A percentile compares a stretch with the other conserved stretches of the same genome.
Conservation (phyloP, 805 yeast genomes). For the Kuraishia hungarica region DNA sequence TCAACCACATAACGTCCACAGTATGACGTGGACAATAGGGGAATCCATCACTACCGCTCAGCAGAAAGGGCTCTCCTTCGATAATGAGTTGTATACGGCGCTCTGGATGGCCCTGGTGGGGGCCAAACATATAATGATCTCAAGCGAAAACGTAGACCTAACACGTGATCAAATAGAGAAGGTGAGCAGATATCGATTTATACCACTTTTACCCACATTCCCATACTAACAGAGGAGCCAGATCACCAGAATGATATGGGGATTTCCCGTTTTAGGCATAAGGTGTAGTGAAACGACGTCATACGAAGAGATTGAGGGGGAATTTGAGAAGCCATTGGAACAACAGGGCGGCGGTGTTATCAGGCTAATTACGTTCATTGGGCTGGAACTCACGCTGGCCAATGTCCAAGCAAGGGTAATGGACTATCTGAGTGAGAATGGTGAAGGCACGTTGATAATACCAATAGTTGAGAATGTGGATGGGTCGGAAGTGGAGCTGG, state of each 20-base stretch:
- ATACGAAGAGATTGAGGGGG: not conserved
- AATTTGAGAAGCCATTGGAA: not conserved
- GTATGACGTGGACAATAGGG: not conserved
- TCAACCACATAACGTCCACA: too few species aligned
- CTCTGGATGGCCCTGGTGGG: slow-evolving; percentile 17
- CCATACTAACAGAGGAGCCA: not conserved
- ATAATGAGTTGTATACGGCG: slow-evolving; percentile 13
- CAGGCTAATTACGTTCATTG: not conserved
- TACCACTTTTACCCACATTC: too few species aligned
- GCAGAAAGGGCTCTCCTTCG: slow-evolving; percentile 7
- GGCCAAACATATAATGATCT: slow-evolving; percentile 16
- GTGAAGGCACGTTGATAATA: slow-evolving; percentile 12
- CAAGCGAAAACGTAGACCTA: slow-evolving; percentile 9
- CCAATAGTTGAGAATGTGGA: slow-evolving; percentile 10
- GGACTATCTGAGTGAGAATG: slow-evolving; percentile 5
- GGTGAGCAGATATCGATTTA: not conserved
- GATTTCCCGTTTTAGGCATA: not conserved
- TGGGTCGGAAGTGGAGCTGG: slow-evolving; percentile 11
- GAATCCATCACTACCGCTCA: not conserved
- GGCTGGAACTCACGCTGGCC: not conserved
- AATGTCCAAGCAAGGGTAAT: not conserved
- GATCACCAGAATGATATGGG: not conserved
- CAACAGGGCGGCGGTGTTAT: not conserved
- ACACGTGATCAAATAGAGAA: slow-evolving; percentile 11
- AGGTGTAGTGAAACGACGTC: not conserved